Base-by-base conservation (phyloP, 257 asterid species). In the Solanum lycopersicoides region DNA sequence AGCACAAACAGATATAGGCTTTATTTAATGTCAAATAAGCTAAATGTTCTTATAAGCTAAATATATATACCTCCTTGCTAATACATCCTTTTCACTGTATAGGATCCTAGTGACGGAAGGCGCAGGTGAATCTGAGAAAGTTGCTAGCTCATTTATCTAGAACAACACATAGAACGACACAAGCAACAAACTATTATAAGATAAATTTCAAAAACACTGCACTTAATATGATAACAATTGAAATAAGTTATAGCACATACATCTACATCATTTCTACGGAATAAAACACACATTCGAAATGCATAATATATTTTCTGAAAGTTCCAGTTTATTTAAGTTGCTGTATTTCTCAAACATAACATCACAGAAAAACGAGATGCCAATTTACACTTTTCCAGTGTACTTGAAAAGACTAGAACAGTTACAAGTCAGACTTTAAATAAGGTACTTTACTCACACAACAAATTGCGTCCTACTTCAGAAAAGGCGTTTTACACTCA, bases 71-170 rank as follows among this genome's bases (percentile, higher is more conserved):
- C 96, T 93, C 89, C 99, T 93, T 72, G 97, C 98, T 66, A 88
- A 71, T 9, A 95, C 98, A 93, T 97, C 99, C 88, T 95, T 97
- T 88, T 93, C 95, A 83, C 97, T 94, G 94, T 95, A 97, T 88
- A 97, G 93, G 69, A 97, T 68, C 92, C 98, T 93, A 59, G 99
- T 95, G 76, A 97, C 99, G 3, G 99, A 93, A 79, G 98, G 99
- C 9, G 96, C 93, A 20, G 97, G 96, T 37, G 98, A 37, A 92
- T 96, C 98, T 21, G 99, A 96, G 92, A 96, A 93, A 87, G 92
- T 92, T 39, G 98, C 89, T 39, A 97, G 92, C 92, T 97, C 98
- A 84, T 95, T 95, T 69, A 97, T 95, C 99, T 97, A 88, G n/a
- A n/a, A n/a, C n/a, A n/a, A n/a, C n/a, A n/a, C n/a, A n/a, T n/a